Percentiles rank a stretch among this genome's conserved stretches.
These are phyloP conservation scores for Fistulina hepatica DNA, from an alignment of 1,284 basidiomycete species.

Conservation along the genomic window DNA sequence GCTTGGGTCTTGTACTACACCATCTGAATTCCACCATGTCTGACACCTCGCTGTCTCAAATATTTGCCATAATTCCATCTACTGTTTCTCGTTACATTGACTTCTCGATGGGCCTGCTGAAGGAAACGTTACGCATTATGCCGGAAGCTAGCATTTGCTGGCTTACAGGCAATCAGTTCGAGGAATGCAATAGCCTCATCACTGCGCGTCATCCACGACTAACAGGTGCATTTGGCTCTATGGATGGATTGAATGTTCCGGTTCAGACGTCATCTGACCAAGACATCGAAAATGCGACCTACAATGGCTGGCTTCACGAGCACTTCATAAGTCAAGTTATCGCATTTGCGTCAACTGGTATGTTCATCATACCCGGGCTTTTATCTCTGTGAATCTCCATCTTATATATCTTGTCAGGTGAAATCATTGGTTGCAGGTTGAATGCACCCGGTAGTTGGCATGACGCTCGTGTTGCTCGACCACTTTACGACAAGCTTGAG, in stretches of 20 bases:
- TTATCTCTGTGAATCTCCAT: neutral
- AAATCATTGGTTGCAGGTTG: conserved; percentile 2
- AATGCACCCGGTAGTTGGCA: conserved; percentile 31
- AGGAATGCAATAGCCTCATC: conserved; percentile 21
- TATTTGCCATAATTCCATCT: conserved; percentile 24
- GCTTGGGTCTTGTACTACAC: conserved; percentile 34
- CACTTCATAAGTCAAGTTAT: conserved; percentile 29
- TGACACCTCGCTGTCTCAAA: conserved; percentile 6
- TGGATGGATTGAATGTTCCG: conserved; percentile 24
- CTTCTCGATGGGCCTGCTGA: conserved; percentile 2
- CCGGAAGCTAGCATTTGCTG: neutral
- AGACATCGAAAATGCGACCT: conserved; percentile 37
- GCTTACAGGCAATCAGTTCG: neutral
- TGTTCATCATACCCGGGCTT: neutral
- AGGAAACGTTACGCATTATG: neutral
- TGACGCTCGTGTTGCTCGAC: conserved; percentile 24
- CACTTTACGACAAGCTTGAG: conserved; percentile 23
- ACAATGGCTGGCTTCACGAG: conserved; percentile 35
- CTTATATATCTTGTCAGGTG: neutral
- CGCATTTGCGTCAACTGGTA: conserved; percentile 10
- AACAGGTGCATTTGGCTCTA: conserved; percentile 29
- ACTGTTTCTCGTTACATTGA: conserved; percentile 21
- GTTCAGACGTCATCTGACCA: conserved; percentile 24
- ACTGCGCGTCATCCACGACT: conserved; percentile 26
- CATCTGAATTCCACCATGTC: conserved; percentile 23